Evolutionary conservation across 1,284 basidiomycete genomes (phyloP), one percentile per base, ranked within the genome.

Genomic region (Taiwanofungus camphoratus): DNA sequence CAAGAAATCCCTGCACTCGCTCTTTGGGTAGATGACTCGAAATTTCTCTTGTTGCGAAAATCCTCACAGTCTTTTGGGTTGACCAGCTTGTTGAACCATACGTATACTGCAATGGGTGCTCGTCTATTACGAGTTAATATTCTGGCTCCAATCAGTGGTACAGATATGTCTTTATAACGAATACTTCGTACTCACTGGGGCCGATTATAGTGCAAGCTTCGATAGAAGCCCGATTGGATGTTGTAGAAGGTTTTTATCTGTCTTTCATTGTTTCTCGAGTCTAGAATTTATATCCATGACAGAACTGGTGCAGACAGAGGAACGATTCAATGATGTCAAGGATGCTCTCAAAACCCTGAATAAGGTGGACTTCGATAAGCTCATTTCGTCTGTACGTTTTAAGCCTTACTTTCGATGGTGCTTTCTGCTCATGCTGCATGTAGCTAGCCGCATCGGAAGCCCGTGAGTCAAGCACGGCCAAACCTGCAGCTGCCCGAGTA

Each of bases 361-460:
- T 51, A 88, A 87, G 61, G 71, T 88, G 56, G 93, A 97, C 56
- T 74, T 94, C 20, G 94, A 97, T 62, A 92, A 88, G 58, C 69
- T 96, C 4, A 87, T 94, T 24, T 75, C 77, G 30, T 77, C 77
- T 16, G 89, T 89, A 57, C 29, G 70, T 52, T 5, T 20, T n/a
- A 20, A 26, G 22, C 12, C 20, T 31, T 30, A 29, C 31, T 9
- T 33, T 35, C 7, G 3, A 26, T n/a, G 12, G 13, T 21, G 21
- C 22, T 22, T 5, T 39, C 21, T 16, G 11, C 24, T 44, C 21
- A 22, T 12, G 19, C 22, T 15, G 29, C 19, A 23, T 39, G n/a
- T 52, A 87, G 85, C 73, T 90, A 18, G 77, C 74, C 3, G 69
- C 78, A 1, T 76, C 73, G 3, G 82, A 87, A 64, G 70, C 74